Percentiles rank a stretch among this genome's conserved stretches.
Evolutionary conservation across 768 basidiomycete genomes (phyloP).

Genomic region (Saitozyma podzolica): DNA sequence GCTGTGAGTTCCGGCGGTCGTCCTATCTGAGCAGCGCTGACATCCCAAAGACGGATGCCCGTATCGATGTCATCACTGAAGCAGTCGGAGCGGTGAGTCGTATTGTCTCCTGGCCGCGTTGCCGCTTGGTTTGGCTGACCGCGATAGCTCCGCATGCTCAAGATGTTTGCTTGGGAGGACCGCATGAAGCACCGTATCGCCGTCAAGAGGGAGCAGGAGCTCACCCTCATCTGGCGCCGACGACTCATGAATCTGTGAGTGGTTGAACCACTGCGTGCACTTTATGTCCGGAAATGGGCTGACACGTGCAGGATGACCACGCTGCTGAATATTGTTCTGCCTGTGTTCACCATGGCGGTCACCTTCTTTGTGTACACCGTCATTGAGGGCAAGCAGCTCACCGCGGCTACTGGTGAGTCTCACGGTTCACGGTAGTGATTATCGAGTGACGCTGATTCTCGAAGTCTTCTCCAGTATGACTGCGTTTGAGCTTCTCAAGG

Average conservation of each 20-base stretch:
- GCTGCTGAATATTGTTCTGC: constrained; percentile 60
- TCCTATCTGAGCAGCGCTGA: constrained; percentile 1
- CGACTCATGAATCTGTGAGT: constrained; percentile 61
- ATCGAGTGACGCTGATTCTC: constrained; percentile 3
- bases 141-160: constrained; percentile 62
- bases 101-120: neutral
- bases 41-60: constrained; percentile 58
- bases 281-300: neutral
- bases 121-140: neutral
- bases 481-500: constrained; percentile 66
- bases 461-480: constrained; percentile 61
- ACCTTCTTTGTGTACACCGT: constrained; percentile 64
- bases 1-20: constrained; percentile 47
- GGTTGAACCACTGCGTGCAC: neutral
- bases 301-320: constrained; percentile 13
- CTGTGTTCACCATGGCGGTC: constrained; percentile 66
- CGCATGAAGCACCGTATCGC: constrained; percentile 60
- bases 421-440: neutral
- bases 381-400: constrained; percentile 54
- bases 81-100: constrained; percentile 21
- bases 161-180: constrained; percentile 64
- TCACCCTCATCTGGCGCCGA: constrained; percentile 60
- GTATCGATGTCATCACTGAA: constrained; percentile 66
- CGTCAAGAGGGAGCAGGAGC: constrained; percentile 64
- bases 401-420: constrained; percentile 47